phyloP scores from a whole-genome alignment of 129 eudicot genomes.

The Chrysanthemum seticuspe region DNA sequence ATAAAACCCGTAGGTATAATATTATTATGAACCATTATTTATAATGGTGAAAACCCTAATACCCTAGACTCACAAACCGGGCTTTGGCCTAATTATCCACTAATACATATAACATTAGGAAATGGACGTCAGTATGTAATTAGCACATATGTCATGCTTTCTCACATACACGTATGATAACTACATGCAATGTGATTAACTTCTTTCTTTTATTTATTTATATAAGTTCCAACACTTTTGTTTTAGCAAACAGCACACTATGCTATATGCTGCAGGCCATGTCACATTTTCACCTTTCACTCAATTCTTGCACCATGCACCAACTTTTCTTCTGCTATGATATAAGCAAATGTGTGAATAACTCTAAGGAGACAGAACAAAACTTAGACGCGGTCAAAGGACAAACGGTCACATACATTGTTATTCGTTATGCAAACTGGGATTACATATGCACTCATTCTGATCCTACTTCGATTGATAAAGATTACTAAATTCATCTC shows the following conservation, averaged over 20 bases:
- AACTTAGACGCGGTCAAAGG: not conserved
- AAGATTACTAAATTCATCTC: too few relatives aligned
- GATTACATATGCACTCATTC: not conserved
- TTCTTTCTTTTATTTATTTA: not conserved
- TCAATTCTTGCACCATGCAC: not conserved
- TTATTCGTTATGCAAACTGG: not conserved
- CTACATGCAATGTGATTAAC: too few relatives aligned
- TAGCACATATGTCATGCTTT: too few relatives aligned
- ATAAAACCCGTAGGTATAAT: too few relatives aligned
- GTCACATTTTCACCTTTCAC: not conserved
- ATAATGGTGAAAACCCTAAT: too few relatives aligned
- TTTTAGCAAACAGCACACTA: not conserved
- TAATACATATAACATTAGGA: too few relatives aligned
- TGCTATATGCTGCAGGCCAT: not conserved
- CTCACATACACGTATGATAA: too few relatives aligned
- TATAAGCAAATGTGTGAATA: not conserved
- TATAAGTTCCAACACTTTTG: not conserved
- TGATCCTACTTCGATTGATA: not conserved
- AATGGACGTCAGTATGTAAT: too few relatives aligned
- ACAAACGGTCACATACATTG: not conserved
- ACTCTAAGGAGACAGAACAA: not conserved
- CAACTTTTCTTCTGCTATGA: not conserved
- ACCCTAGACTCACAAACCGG: too few relatives aligned
- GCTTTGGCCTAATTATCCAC: too few relatives aligned
- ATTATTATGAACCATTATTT: too few relatives aligned